Evolutionary conservation across 2,329 filamentous ascomycete species (phyloP), one percentile per base, ranked within the genome.

Genomic region (Sordariomycetes sp.): DNA sequence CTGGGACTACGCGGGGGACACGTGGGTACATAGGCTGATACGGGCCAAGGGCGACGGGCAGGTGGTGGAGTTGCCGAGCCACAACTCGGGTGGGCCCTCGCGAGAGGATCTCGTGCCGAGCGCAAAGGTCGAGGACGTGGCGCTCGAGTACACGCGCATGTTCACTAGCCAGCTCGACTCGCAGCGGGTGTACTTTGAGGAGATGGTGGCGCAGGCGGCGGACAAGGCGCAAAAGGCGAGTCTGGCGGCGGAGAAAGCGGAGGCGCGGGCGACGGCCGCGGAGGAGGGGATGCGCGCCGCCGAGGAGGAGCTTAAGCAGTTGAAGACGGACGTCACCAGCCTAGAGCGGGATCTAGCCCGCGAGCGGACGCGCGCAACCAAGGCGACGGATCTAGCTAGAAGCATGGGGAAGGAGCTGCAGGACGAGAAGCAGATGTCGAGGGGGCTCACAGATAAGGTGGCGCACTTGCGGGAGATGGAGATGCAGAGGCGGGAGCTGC

Each of bases 1-100:
- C 1, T 99, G 94, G 94, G 94, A 99, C 70, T 99, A 99, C 62
- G 89, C 89, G 0, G 90, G 89, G 4, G 94, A 99, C 66, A 88
- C 87, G 66, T 99, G 96, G 78, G 94, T 97, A 54, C 94, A 99
- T 70, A 86, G 94, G 10, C 82, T 97, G 55, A 95, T 99, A 58
- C 87, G 95, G 62, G 90, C 90, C 66, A 96, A 96, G 73, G 86
- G 89, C 10, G 90, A 96, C 68, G 89, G 89, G 25, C 96, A 96
- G 69, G 79, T 96, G 2, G 87, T 96, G 20, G 92, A 97, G 69
- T 77, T 96, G n/a, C 89, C 90, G 0, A 79, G 80, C 2, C 58
- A 57, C 20, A 57, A 56, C 32, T 36, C 39, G 35, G 57, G 53
- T 10, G 57, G 54, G 5, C 63, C 66, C 28, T 52, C 53, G 4